Conservation (phyloP, 2,329 filamentous ascomycete species). For the Arthrinium phaeospermum region DNA sequence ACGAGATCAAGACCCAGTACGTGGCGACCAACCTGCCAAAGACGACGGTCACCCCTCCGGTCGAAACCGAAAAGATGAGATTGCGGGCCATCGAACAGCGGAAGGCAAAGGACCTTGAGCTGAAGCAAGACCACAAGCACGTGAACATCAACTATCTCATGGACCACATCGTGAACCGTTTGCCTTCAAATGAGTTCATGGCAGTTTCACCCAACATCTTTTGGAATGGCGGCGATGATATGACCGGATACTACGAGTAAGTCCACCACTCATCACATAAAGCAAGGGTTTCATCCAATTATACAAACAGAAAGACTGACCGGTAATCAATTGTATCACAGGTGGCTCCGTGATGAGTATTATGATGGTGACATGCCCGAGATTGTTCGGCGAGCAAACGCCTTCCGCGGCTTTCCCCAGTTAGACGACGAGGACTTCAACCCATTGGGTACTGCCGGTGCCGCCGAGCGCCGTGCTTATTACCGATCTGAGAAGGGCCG, state of each 20-base stretch:
- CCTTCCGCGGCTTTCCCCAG: slow-evolving; percentile 14
- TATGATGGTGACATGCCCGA: slow-evolving; percentile 2
- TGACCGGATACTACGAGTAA: neutral
- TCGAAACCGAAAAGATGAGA: neutral
- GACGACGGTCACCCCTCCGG: neutral
- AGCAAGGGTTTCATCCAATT: neutral
- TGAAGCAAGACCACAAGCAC: neutral
- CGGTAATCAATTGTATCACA: neutral
- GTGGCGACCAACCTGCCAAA: neutral
- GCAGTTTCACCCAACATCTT: neutral
- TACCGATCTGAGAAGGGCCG: neutral
- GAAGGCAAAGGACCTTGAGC: neutral
- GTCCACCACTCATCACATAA: neutral
- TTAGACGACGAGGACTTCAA: neutral
- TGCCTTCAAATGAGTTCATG: neutral
- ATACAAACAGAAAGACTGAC: neutral
- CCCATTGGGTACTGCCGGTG: neutral
- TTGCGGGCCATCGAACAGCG: neutral
- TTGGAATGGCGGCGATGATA: neutral
- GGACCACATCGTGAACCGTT: neutral
- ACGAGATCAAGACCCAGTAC: neutral
- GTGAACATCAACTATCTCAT: neutral
- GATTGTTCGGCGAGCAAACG: slow-evolving; percentile 13
- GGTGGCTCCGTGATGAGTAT: neutral
- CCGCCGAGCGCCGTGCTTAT: neutral